These are phyloP conservation scores for Debaryomycetaceae sp. DNA, from an alignment of 1,139 yeast species.

Conservation along the genomic window DNA sequence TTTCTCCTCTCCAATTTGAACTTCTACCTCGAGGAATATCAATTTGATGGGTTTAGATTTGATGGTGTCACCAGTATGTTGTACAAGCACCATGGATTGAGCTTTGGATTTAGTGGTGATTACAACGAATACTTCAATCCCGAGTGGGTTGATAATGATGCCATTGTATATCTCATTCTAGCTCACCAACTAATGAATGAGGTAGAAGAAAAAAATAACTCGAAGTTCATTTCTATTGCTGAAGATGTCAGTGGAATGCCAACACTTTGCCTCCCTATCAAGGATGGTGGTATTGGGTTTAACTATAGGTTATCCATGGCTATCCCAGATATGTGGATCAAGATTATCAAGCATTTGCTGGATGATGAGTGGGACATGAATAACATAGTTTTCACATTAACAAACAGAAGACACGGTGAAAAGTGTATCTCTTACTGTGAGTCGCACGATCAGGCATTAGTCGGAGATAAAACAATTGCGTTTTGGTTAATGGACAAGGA, in stretches of 20 bases:
- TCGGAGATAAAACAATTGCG: constrained; percentile 94
- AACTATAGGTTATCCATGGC: constrained; percentile 96
- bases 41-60: constrained; percentile 92
- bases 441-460: constrained; percentile 95
- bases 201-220: constrained; percentile 36
- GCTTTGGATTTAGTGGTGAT: constrained; percentile 86
- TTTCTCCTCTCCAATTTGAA: constrained; percentile 85
- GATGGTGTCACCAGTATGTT: constrained; percentile 97
- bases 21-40: constrained; percentile 75
- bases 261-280: constrained; percentile 74
- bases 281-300: constrained; percentile 85
- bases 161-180: constrained; percentile 78
- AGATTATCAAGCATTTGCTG: constrained; percentile 70
- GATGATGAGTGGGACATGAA: constrained; percentile 96
- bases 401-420: constrained; percentile 87
- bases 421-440: constrained; percentile 91
- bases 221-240: constrained; percentile 74
- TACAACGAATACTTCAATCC: constrained; percentile 87
- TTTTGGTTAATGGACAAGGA: constrained; percentile 99
- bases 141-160: constrained; percentile 82
- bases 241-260: constrained; percentile 99
- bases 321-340: constrained; percentile 98
- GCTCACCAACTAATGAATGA: constrained; percentile 74
- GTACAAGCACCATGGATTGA: constrained; percentile 87
- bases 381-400: constrained; percentile 71